Percentiles rank a stretch among this genome's conserved stretches.
Evolutionary conservation across 2,329 filamentous ascomycete species (phyloP).

Genomic region (Diaporthe longicolla): DNA sequence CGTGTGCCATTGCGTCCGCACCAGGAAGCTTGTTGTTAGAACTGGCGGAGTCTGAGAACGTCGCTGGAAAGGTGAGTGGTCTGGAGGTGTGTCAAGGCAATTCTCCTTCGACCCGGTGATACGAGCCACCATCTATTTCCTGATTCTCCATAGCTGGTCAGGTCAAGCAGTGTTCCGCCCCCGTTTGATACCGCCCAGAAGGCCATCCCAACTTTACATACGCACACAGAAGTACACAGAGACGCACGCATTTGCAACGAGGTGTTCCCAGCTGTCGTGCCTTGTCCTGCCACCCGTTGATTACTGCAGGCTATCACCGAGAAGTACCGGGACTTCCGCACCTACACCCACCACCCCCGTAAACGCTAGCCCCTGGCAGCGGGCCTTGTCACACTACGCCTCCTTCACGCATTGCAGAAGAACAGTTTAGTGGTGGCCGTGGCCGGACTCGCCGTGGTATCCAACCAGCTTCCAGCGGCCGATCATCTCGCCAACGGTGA

Average conservation of each 20-base stretch:
- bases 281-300: slow-evolving; percentile 22
- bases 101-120: not conserved
- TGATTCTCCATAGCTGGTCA: slow-evolving; percentile 32
- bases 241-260: not conserved
- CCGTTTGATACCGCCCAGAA: not conserved
- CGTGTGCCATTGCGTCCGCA: slow-evolving; percentile 8
- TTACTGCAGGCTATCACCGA: slow-evolving; percentile 25
- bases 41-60: not conserved
- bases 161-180: slow-evolving; percentile 8
- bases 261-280: slow-evolving; percentile 18
- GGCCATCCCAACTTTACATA: slow-evolving; percentile 9
- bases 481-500: slow-evolving; percentile 97
- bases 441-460: slow-evolving; percentile 80
- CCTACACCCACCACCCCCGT: not conserved
- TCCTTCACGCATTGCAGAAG: not conserved
- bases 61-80: slow-evolving; percentile 1
- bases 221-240: slow-evolving; percentile 10
- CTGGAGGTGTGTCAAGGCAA: not conserved
- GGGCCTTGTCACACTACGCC: not conserved
- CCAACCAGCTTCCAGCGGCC: slow-evolving; percentile 95
- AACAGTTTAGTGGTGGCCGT: slow-evolving; percentile 70
- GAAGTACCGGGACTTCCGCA: slow-evolving; percentile 12
- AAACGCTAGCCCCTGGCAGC: not conserved
- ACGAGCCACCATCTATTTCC: slow-evolving; percentile 34
- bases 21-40: not conserved